Base-by-base conservation (phyloP, 345 rosid species). In the Dipteronia sinensis region DNA sequence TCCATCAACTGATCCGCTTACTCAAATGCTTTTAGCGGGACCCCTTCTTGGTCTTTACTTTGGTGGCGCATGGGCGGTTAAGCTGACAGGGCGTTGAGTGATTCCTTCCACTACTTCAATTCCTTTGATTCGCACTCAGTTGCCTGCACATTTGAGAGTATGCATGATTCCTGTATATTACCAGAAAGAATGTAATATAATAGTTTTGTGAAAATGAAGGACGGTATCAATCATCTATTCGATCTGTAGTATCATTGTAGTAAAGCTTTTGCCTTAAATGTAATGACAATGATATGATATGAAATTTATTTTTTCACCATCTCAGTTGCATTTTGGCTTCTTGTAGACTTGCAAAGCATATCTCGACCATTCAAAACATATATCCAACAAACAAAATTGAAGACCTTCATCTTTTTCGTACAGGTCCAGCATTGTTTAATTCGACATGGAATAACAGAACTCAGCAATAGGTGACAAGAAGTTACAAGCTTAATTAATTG, bases 1-100 rank as follows among this genome's bases (percentile, higher is more conserved):
- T 10, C 99, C 99, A 62, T 95, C 99, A 12, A 93, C 98, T 4
- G 98, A 96, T 81, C 99, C 99, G 83, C 94, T 96, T 19, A 96
- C 99, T 70, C 99, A 93, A 83, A 31, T 94, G 85, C 97, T 96
- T 82, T 83, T 93, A 62, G 99, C 99, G 15, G 87, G 82, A 3
- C 99, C 99, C 2, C 97, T 93, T 81, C 85, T 96, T 0, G 98
- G 99, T 66, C 97, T 96, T 61, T 93, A 93, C 83, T 82, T 96
- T 49, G 99, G 99, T 17, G 98, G 98, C 44, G 98, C 98, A 25
- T 96, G 97, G 97, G 71, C 88, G 78, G 97, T 93, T 65, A 95
- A 95, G 93, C 86, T 93, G 63, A 86, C 82, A 0, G 99, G 99
- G 9, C 87, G 93, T 69, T 95, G 88, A 93, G 12, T 95, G 88